These are phyloP conservation scores for Pseudogymnoascus sp. DNA, from an alignment of 2,329 filamentous ascomycete species.

Conservation along the genomic window DNA sequence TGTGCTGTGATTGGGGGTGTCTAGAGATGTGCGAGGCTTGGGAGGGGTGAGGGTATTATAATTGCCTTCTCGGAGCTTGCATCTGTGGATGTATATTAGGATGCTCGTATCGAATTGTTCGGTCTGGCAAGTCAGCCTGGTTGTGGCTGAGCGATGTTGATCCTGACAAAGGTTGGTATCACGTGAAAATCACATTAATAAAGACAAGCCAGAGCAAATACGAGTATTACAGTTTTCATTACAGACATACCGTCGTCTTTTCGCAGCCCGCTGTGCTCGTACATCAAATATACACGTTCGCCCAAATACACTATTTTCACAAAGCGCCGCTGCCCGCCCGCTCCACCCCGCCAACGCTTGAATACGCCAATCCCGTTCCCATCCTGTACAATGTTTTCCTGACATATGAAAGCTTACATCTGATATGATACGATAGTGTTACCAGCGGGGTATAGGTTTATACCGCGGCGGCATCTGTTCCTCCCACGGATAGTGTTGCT, in stretches of 20 bases:
- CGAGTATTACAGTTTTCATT: slow-evolving; percentile 8
- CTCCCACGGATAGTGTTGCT: slow-evolving; percentile 17
- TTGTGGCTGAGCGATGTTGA: slow-evolving; percentile 2
- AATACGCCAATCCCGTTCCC: slow-evolving; percentile 4
- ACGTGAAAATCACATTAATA: not conserved
- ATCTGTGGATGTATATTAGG: not conserved
- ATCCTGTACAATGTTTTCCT: not conserved
- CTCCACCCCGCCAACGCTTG: not conserved
- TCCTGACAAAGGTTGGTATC: not conserved
- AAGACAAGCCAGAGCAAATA: not conserved
- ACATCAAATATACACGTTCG: not conserved
- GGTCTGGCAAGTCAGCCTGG: not conserved
- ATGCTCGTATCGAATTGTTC: not conserved
- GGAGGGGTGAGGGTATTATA: not conserved
- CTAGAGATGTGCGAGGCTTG: not conserved
- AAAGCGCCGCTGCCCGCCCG: not conserved
- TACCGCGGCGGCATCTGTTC: slow-evolving; percentile 13
- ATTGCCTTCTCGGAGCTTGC: not conserved
- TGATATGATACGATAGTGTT: slow-evolving; percentile 6
- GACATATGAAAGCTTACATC: slow-evolving; percentile 8
- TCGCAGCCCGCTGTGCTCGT: not conserved
- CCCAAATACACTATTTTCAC: slow-evolving; percentile 3
- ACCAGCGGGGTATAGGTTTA: slow-evolving; percentile 3
- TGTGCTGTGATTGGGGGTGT: not conserved
- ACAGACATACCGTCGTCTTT: slow-evolving; percentile 9